Conservation (phyloP, 257 asterid species). For the Eucommia ulmoides region DNA sequence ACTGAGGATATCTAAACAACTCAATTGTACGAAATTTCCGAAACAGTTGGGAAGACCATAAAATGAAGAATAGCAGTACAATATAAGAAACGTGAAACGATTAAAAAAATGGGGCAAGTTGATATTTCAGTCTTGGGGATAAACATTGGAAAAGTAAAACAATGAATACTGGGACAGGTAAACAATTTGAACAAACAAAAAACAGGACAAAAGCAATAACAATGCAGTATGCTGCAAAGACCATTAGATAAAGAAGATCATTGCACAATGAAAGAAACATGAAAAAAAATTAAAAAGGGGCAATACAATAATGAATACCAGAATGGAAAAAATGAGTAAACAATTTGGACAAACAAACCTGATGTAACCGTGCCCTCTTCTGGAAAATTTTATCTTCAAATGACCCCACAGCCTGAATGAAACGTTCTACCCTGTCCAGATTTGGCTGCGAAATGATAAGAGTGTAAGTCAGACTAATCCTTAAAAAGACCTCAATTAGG, state of each 20-base stretch:
- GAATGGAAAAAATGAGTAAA: constrained; percentile 3
- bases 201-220: background rate
- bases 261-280: background rate
- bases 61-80: too few species aligned
- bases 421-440: constrained; percentile 71
- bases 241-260: background rate
- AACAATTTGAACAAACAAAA: background rate
- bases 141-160: too few species aligned
- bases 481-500: background rate
- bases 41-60: too few species aligned
- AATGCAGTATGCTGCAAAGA: background rate
- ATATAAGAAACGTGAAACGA: too few species aligned
- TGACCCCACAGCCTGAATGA: constrained; percentile 91
- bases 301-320: background rate
- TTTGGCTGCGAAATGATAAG: constrained; percentile 48
- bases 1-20: too few species aligned
- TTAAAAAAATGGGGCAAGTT: too few species aligned
- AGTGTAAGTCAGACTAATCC: background rate
- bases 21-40: too few species aligned
- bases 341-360: constrained; percentile 26
- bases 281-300: too few species aligned
- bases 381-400: constrained; percentile 84
- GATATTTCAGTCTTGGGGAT: too few species aligned
- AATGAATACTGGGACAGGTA: background rate
- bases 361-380: constrained; percentile 85